phyloP scores from a whole-genome alignment of 805 yeast species.

The Monosporozyma yasuniensis region DNA sequence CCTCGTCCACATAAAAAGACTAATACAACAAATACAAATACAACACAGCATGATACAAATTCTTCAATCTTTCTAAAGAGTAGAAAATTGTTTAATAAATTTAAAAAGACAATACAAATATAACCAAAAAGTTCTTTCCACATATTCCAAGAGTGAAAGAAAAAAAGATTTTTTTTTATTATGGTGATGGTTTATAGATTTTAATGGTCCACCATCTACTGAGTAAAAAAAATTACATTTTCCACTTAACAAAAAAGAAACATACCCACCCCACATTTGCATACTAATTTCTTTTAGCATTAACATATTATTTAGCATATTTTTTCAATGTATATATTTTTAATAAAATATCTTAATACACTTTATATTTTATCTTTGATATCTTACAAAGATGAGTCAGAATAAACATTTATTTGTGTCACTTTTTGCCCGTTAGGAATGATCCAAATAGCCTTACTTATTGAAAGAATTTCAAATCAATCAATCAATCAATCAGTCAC shows the following conservation, averaged over 20 bases:
- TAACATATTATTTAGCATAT: too few relatives aligned
- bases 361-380: too few relatives aligned
- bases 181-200: not conserved
- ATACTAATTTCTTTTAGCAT: not conserved
- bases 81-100: conserved; percentile 3
- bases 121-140: not conserved
- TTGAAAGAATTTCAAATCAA: too few relatives aligned
- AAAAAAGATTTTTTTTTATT: too few relatives aligned
- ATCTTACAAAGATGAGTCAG: not conserved
- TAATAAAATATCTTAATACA: too few relatives aligned
- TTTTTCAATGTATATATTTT: too few relatives aligned
- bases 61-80: not conserved
- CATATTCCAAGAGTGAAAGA: too few relatives aligned
- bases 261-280: not conserved
- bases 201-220: not conserved
- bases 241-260: too few relatives aligned
- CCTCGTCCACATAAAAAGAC: not conserved
- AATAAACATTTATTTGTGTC: too few relatives aligned
- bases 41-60: not conserved
- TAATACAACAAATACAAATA: not conserved
- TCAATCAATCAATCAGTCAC: too few relatives aligned
- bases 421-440: not conserved
- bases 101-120: conserved; percentile 6
- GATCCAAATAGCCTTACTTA: too few relatives aligned
- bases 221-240: not conserved